phyloP scores from a whole-genome alignment of 2,329 filamentous ascomycete species.

The Botrytis aclada region DNA sequence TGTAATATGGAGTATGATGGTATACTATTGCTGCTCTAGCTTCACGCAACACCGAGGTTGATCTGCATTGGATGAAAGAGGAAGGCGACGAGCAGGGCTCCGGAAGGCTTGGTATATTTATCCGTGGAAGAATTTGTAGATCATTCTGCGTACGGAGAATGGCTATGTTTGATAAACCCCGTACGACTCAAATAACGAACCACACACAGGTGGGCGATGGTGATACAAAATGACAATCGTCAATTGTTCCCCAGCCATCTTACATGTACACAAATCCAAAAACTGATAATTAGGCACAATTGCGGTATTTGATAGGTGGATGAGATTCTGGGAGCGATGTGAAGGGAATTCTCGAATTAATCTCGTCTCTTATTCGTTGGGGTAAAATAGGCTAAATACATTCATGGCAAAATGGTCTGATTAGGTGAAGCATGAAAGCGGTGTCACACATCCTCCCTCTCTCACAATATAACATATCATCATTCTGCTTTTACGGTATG shows the following conservation, averaged over 20 bases:
- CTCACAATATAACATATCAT: background rate
- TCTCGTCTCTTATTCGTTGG: background rate
- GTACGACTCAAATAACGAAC: background rate
- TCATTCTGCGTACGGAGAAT: background rate
- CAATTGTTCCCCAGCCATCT: background rate
- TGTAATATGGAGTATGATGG: background rate
- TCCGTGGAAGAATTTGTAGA: background rate
- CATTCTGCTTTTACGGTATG: background rate
- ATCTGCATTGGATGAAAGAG: background rate
- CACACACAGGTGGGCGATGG: background rate
- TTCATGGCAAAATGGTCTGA: background rate
- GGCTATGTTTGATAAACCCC: background rate
- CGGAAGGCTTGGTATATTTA: background rate
- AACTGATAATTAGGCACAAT: background rate
- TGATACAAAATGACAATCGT: background rate
- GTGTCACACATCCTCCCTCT: background rate
- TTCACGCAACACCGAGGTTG: background rate
- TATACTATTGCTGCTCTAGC: background rate
- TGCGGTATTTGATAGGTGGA: background rate
- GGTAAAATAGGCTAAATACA: background rate
- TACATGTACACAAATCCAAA: background rate
- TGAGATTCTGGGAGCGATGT: background rate
- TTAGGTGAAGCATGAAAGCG: background rate
- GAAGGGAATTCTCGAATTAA: background rate
- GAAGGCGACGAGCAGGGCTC: background rate